A percentile compares a stretch with the other conserved stretches of the same genome.
phyloP scores from a whole-genome alignment of 148 eudicot species.

The Arctostaphylos glauca region DNA sequence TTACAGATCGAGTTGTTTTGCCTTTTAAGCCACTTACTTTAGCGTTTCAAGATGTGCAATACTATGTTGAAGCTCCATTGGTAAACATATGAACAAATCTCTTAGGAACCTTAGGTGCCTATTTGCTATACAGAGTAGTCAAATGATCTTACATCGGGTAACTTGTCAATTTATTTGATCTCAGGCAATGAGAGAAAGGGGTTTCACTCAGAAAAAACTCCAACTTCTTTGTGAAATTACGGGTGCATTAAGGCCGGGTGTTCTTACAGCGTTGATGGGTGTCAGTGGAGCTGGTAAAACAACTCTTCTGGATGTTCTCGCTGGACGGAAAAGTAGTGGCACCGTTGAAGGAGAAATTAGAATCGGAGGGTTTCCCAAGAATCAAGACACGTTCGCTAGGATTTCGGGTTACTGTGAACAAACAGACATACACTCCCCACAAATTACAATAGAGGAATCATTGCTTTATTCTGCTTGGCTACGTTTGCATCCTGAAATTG shows the following conservation, averaged over 20 bases:
- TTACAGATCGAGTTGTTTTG: conserved; percentile 65
- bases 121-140: neutral
- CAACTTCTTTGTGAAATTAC: conserved; percentile 65
- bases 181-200: conserved; percentile 75
- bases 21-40: conserved; percentile 71
- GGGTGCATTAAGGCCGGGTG: conserved; percentile 80
- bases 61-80: conserved; percentile 67
- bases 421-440: conserved; percentile 87
- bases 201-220: conserved; percentile 52
- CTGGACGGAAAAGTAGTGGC: conserved; percentile 88
- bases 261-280: conserved; percentile 89
- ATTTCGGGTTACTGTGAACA: conserved; percentile 95
- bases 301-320: conserved; percentile 85
- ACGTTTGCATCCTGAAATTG: conserved; percentile 69
- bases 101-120: neutral
- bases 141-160: neutral
- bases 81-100: conserved; percentile 30
- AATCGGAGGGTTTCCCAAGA: conserved; percentile 74
- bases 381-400: conserved; percentile 77
- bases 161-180: conserved; percentile 3
- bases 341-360: conserved; percentile 66
- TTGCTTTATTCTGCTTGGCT: conserved; percentile 87
- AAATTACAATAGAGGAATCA: conserved; percentile 81
- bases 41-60: conserved; percentile 64
- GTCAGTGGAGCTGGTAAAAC: conserved; percentile 97